Percentiles rank a stretch among this genome's conserved stretches.
Evolutionary conservation across 768 basidiomycete genomes (phyloP).

Genomic region (Naematelia encephala): DNA sequence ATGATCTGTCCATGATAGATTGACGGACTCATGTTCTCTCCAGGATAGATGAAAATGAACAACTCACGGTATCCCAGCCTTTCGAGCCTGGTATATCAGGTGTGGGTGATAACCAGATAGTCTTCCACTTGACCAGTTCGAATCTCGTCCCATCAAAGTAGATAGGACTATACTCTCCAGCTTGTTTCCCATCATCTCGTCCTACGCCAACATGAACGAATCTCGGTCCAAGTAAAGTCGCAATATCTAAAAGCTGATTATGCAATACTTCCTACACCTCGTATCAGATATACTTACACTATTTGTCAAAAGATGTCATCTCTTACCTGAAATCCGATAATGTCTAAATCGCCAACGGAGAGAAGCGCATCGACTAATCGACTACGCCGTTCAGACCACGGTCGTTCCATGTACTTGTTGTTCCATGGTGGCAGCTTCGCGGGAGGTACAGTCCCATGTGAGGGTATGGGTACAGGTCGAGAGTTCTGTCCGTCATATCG

Average conservation of each 20-base stretch:
- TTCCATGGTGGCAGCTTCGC: constrained; percentile 2
- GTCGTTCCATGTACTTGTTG: constrained; percentile 25
- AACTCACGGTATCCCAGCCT: constrained; percentile 51
- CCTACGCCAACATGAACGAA: constrained; percentile 65
- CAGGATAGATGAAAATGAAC: not conserved
- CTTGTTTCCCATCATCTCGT: constrained; percentile 59
- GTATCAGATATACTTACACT: constrained; percentile 1
- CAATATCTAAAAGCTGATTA: constrained; percentile 60
- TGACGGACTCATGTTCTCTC: not conserved
- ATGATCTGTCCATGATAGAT: not conserved
- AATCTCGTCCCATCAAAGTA: constrained; percentile 58
- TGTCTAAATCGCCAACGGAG: constrained; percentile 30
- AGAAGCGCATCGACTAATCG: constrained; percentile 36
- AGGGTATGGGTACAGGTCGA: constrained; percentile 31
- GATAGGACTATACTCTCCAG: constrained; percentile 64
- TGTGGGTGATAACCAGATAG: constrained; percentile 50
- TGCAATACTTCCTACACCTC: constrained; percentile 54
- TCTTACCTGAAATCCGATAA: constrained; percentile 43
- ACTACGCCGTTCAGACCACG: constrained; percentile 39
- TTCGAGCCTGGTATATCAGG: constrained; percentile 44
- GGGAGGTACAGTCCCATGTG: constrained; percentile 19
- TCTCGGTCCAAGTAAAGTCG: constrained; percentile 57
- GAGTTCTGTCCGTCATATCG: constrained; percentile 22
- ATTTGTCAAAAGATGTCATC: not conserved
- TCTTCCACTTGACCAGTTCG: constrained; percentile 23